These are phyloP conservation scores for Hypoxylon crocopeplum DNA, from an alignment of 495 filamentous ascomycete species.

Conservation along the genomic window DNA sequence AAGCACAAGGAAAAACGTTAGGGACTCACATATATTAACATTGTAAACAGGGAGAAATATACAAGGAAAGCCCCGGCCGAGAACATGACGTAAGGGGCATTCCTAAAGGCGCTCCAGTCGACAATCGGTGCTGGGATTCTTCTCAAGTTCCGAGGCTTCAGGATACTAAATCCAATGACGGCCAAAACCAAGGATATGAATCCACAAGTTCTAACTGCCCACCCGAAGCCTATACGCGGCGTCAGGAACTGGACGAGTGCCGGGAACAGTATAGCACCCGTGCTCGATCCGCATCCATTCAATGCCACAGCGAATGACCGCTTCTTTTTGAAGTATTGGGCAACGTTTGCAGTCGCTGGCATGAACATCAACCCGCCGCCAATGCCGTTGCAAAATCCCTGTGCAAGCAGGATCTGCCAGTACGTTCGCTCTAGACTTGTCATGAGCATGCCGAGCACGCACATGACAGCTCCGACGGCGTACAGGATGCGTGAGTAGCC, in stretches of 20 bases:
- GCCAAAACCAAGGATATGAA: constrained; percentile 45
- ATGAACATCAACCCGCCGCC: constrained; percentile 52
- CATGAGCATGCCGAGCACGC: constrained; percentile 50
- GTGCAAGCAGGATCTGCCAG: constrained; percentile 52
- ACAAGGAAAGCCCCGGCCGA: constrained; percentile 45
- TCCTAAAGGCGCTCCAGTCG: constrained; percentile 48
- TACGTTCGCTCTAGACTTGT: constrained; percentile 46
- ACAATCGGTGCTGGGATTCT: constrained; percentile 44
- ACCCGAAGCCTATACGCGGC: constrained; percentile 50
- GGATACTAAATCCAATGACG: constrained; percentile 36
- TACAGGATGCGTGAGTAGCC: constrained; percentile 47
- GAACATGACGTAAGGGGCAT: constrained; percentile 47
- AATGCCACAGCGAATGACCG: constrained; percentile 46
- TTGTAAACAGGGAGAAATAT: constrained; percentile 53
- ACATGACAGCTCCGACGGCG: constrained; percentile 37
- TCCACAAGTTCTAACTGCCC: constrained; percentile 49
- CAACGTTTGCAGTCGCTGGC: constrained; percentile 47
- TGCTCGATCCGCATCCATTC: constrained; percentile 48
- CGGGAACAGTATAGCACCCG: constrained; percentile 51
- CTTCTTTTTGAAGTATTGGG: constrained; percentile 49
- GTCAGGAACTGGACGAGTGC: constrained; percentile 49
- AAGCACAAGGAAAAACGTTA: not conserved
- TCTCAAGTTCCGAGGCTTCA: constrained; percentile 42
- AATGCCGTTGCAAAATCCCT: constrained; percentile 48
- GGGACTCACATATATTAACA: constrained; percentile 50